Evolutionary conservation across 345 rosid species (phyloP).

Genomic region (Corchorus olitorius): DNA sequence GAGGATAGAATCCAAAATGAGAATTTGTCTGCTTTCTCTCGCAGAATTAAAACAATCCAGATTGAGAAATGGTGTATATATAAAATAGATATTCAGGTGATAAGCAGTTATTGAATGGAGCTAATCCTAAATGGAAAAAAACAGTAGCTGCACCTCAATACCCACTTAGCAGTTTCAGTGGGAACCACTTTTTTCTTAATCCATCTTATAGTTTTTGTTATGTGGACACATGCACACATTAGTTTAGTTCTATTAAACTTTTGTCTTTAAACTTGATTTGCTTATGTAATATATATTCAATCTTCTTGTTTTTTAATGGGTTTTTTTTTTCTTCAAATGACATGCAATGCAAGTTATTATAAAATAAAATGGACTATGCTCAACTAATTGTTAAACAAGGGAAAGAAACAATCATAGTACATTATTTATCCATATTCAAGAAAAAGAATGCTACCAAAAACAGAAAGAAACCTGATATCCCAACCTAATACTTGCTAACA

Average conservation of each 20-base stretch:
- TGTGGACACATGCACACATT: not conserved
- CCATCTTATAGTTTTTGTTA: not conserved
- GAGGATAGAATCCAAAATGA: not conserved
- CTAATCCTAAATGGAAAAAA: not conserved
- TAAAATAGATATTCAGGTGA: not conserved
- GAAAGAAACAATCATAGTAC: not conserved
- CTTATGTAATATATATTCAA: not conserved
- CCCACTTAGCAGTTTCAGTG: slow-evolving; percentile 9
- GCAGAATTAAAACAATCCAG: not conserved
- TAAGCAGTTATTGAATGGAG: not conserved
- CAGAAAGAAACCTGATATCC: not conserved
- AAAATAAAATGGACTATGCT: not conserved
- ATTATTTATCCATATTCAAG: not conserved
- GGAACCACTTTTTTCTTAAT: not conserved
- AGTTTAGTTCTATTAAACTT: not conserved
- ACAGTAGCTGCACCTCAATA: not conserved
- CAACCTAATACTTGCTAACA: not conserved
- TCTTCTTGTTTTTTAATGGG: not conserved
- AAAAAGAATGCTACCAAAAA: not conserved
- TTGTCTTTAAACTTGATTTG: not conserved
- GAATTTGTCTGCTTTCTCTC: not conserved
- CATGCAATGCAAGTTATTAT: not conserved
- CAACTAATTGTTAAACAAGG: not conserved
- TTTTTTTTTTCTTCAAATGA: not conserved
- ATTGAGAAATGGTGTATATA: not conserved